phyloP scores from a whole-genome alignment of 192 early-diverging fungal species.

The Glomus cerebriforme region DNA sequence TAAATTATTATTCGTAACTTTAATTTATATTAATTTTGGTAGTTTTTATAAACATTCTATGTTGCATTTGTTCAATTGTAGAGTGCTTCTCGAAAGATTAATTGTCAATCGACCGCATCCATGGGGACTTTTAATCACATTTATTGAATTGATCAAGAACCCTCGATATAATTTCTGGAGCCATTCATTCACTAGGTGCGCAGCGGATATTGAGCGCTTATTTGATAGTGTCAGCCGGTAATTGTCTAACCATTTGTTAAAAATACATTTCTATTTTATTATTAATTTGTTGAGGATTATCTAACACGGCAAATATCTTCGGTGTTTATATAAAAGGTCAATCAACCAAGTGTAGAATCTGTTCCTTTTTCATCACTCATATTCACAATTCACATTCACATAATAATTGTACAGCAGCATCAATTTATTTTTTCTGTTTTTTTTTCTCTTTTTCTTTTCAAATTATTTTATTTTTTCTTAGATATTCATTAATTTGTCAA shows the following conservation, averaged over 20 bases:
- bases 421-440: slow-evolving; percentile 8
- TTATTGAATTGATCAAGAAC: slow-evolving; percentile 97
- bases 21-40: not conserved
- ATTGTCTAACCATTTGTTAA: slow-evolving; percentile 7
- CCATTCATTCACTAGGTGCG: slow-evolving; percentile 62
- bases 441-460: slow-evolving; percentile 17
- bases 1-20: not conserved
- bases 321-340: slow-evolving; percentile 33
- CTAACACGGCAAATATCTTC: not conserved
- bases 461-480: slow-evolving; percentile 15
- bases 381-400: slow-evolving; percentile 14
- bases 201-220: slow-evolving; percentile 80
- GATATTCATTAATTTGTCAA: not conserved
- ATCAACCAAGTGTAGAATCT: slow-evolving; percentile 42
- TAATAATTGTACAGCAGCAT: slow-evolving; percentile 5
- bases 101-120: slow-evolving; percentile 97
- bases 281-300: not conserved
- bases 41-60: not conserved
- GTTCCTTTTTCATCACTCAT: slow-evolving; percentile 9
- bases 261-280: not conserved
- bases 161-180: slow-evolving; percentile 65
- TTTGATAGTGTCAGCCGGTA: slow-evolving; percentile 70
- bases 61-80: slow-evolving; percentile 15
- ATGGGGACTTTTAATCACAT: slow-evolving; percentile 95
- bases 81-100: slow-evolving; percentile 91